phyloP scores from a whole-genome alignment of 768 basidiomycete genomes.

The Chalciporus pseudorubinellus region DNA sequence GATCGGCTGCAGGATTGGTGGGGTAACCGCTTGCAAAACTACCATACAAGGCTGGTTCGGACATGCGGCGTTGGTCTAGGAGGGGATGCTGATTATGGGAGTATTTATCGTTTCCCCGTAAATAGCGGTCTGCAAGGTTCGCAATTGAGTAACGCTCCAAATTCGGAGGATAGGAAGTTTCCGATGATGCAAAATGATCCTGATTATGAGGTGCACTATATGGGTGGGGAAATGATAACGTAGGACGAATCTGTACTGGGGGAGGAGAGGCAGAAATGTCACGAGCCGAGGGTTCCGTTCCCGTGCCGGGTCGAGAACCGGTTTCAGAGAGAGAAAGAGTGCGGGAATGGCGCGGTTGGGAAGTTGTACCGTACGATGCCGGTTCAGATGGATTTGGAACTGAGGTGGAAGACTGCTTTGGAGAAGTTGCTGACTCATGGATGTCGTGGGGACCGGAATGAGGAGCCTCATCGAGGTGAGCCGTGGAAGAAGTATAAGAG shows the following conservation, averaged over 20 bases:
- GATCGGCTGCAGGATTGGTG: conserved; percentile 31
- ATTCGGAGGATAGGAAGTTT: conserved; percentile 40
- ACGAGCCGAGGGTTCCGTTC: conserved; percentile 2
- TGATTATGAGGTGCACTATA: conserved; percentile 44
- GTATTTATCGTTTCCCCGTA: conserved; percentile 39
- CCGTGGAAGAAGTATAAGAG: conserved; percentile 29
- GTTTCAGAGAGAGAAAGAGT: conserved; percentile 5
- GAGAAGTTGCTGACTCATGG: conserved; percentile 28
- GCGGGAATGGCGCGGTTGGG: conserved; percentile 17
- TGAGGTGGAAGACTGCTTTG: conserved; percentile 11
- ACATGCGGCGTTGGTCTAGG: conserved; percentile 66
- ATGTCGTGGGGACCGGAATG: conserved; percentile 33
- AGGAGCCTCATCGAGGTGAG: conserved; percentile 31
- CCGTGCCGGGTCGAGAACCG: background rate
- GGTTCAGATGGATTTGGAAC: conserved; percentile 15
- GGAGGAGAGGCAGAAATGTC: conserved; percentile 44
- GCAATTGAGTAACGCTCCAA: conserved; percentile 41
- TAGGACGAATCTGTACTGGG: conserved; percentile 39
- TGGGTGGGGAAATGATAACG: conserved; percentile 39
- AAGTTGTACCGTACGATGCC: conserved; percentile 18
- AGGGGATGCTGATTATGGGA: conserved; percentile 35
- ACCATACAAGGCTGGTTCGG: conserved; percentile 55
- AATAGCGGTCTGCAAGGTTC: conserved; percentile 40
- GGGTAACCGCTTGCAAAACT: conserved; percentile 40
- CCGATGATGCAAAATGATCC: conserved; percentile 43